phyloP scores from a whole-genome alignment of 305 asterid genomes.

The Solanum aculeatissimum region DNA sequence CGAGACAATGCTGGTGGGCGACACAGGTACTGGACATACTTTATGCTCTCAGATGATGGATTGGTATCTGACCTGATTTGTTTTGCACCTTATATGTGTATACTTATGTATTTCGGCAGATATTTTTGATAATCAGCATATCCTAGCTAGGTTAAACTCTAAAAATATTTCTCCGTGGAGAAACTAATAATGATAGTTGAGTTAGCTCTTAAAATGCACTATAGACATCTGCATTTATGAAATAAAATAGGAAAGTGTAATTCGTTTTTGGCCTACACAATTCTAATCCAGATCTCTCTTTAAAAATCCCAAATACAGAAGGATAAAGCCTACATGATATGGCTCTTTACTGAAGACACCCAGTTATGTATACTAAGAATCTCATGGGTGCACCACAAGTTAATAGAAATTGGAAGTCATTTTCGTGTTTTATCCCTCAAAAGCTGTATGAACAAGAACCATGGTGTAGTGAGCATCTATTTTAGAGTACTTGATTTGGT shows the following conservation, averaged over 20 bases:
- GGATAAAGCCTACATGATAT: neutral
- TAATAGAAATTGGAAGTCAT: neutral
- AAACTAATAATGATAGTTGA: neutral
- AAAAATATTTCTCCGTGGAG: neutral
- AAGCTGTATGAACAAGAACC: neutral
- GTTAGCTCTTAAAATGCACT: neutral
- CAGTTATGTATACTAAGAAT: neutral
- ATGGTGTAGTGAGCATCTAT: neutral
- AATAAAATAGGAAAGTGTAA: neutral
- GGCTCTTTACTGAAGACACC: neutral
- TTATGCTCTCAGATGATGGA: neutral
- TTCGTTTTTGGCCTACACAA: neutral
- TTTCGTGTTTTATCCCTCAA: neutral
- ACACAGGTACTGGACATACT: constrained; percentile 40
- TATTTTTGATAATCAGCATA: neutral
- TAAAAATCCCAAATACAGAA: neutral
- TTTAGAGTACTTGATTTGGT: neutral
- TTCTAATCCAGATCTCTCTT: neutral
- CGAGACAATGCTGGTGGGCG: constrained; percentile 75
- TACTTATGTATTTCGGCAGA: neutral
- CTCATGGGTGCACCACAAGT: neutral
- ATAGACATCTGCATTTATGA: neutral
- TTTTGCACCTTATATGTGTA: neutral
- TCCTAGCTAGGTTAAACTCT: neutral
- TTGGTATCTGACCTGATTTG: neutral